phyloP scores from a whole-genome alignment of 1,139 yeast genomes.

The Suhomyces choctaworum region DNA sequence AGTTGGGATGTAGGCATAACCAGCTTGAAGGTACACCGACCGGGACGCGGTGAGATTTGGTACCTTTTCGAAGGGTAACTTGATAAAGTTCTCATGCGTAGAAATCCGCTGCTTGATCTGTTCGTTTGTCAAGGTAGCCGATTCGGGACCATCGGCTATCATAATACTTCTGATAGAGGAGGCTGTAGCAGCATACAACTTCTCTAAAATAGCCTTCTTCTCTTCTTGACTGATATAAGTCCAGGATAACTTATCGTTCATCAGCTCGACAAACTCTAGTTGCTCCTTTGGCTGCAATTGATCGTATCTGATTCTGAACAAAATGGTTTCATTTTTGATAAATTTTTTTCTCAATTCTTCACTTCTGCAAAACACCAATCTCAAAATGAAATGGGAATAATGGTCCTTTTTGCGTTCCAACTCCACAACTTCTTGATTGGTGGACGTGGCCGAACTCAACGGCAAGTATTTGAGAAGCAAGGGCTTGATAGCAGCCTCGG shows the following conservation, averaged over 20 bases:
- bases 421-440: slow-evolving; percentile 31
- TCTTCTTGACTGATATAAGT: slow-evolving; percentile 67
- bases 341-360: slow-evolving; percentile 82
- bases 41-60: slow-evolving; percentile 72
- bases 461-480: slow-evolving; percentile 67
- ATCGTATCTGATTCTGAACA: slow-evolving; percentile 74
- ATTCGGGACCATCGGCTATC: slow-evolving; percentile 27
- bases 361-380: slow-evolving; percentile 89
- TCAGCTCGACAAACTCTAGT: slow-evolving; percentile 58
- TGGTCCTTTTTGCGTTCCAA: slow-evolving; percentile 82
- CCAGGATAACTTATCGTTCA: slow-evolving; percentile 65
- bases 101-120: slow-evolving; percentile 47
- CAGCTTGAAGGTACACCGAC: slow-evolving; percentile 62
- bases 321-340: slow-evolving; percentile 67
- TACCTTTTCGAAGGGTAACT: slow-evolving; percentile 85
- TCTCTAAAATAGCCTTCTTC: slow-evolving; percentile 48
- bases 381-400: slow-evolving; percentile 82
- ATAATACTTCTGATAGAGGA: slow-evolving; percentile 35
- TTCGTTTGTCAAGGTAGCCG: slow-evolving; percentile 38
- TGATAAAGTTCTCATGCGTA: slow-evolving; percentile 62
- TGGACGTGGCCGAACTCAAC: slow-evolving; percentile 40
- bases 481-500: slow-evolving; percentile 65
- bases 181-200: slow-evolving; percentile 56
- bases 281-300: slow-evolving; percentile 70
- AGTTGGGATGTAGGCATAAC: slow-evolving; percentile 84